A percentile compares a stretch with the other conserved stretches of the same genome.
phyloP scores from a whole-genome alignment of 257 asterid species.

The Penstemon eatonii region DNA sequence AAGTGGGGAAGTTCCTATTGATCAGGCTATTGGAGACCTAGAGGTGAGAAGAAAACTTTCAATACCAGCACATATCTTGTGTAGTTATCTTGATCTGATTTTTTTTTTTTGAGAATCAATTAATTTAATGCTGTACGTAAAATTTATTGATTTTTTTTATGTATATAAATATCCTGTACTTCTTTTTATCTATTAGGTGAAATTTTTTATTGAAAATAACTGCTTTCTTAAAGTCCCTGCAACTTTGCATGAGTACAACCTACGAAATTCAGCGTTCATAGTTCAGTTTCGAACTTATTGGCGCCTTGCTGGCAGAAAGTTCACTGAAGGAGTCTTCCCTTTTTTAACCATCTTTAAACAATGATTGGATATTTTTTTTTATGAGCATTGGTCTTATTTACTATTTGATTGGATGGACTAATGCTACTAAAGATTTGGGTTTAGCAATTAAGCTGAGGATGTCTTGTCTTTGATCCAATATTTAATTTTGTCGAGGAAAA shows the following conservation, averaged over 20 bases:
- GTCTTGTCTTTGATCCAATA: conserved; percentile 14
- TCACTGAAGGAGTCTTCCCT: background rate
- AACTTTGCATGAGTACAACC: no score
- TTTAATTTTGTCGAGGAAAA: background rate
- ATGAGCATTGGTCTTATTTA: background rate
- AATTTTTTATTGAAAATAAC: no score
- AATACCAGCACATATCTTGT: conserved; percentile 5
- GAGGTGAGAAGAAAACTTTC: conserved; percentile 58
- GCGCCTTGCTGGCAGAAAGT: background rate
- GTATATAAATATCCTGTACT: no score
- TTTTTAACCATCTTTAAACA: background rate
- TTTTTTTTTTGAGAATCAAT: conserved; percentile 21
- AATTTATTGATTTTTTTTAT: conserved; percentile 3
- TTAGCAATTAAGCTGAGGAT: background rate
- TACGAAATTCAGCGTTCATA: no score
- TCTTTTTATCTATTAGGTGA: background rate
- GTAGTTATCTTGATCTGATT: conserved; percentile 16
- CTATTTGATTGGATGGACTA: conserved; percentile 8
- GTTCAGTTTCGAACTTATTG: conserved; percentile 3
- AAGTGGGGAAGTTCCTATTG: conserved; percentile 55
- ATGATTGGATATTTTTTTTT: background rate
- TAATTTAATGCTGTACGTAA: background rate
- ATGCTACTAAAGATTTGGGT: conserved; percentile 17
- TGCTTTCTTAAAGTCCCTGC: background rate
- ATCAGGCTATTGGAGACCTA: conserved; percentile 85